These are phyloP conservation scores for Abelmoschus esculentus DNA, from an alignment of 345 rosid genomes.

Conservation along the genomic window DNA sequence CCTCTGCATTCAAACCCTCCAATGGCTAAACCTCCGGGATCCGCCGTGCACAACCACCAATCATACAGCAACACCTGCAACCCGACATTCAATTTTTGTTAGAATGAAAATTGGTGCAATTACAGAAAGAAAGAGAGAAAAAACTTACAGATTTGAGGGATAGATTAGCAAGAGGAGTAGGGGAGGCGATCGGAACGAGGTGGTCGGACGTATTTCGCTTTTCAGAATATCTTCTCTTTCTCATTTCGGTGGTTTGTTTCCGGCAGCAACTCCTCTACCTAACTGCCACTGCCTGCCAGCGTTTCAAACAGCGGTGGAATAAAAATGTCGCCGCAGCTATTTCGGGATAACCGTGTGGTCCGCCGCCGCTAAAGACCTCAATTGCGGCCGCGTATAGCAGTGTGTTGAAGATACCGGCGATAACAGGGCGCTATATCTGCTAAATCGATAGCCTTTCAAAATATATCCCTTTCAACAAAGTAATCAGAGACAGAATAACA, in stretches of 20 bases:
- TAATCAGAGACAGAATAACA: too few relatives aligned
- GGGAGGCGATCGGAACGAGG: background rate
- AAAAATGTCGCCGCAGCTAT: too few relatives aligned
- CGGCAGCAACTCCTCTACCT: background rate
- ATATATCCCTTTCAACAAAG: too few relatives aligned
- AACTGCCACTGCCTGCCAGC: background rate
- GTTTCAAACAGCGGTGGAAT: too few relatives aligned
- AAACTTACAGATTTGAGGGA: conserved; percentile 6
- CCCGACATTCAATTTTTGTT: background rate
- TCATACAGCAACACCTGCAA: conserved; percentile 10
- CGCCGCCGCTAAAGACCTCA: too few relatives aligned
- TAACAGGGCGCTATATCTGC: too few relatives aligned
- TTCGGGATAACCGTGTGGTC: too few relatives aligned
- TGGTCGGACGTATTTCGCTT: background rate
- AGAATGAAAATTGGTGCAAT: background rate
- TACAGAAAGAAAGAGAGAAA: background rate
- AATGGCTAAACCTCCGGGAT: conserved; percentile 5
- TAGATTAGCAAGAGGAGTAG: conserved; percentile 8
- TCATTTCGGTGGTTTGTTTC: background rate
- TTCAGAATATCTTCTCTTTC: background rate
- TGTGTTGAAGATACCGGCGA: too few relatives aligned
- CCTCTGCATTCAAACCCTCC: conserved; percentile 13
- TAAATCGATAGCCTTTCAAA: too few relatives aligned
- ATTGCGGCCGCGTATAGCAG: too few relatives aligned
- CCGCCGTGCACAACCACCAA: conserved; percentile 16